Conservation (phyloP, 176 grass and related monocot species). For the Lolium rigidum region DNA sequence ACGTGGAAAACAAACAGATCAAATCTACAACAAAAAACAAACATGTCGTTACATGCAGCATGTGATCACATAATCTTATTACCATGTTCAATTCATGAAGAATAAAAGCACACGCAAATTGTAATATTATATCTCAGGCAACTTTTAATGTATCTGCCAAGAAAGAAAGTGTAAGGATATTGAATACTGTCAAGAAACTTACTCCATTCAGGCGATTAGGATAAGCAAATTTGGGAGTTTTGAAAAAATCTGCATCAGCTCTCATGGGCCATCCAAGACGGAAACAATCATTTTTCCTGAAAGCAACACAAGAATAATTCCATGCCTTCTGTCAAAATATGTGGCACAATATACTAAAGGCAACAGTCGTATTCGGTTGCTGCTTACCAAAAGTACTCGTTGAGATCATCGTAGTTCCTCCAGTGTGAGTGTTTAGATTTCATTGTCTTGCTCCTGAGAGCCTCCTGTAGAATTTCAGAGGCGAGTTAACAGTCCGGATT, state of each 20-base stretch:
- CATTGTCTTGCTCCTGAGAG: slow-evolving; percentile 75
- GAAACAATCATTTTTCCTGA: slow-evolving; percentile 94
- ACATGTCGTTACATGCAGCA: neutral
- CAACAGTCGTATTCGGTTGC: neutral
- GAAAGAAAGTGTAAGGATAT: slow-evolving; percentile 10
- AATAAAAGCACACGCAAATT: neutral
- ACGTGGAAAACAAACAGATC: slow-evolving; percentile 28
- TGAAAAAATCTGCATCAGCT: slow-evolving; percentile 92
- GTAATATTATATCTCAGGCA: neutral
- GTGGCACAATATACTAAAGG: slow-evolving; percentile 14
- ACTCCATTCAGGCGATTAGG: slow-evolving; percentile 53
- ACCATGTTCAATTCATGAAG: slow-evolving; percentile 2
- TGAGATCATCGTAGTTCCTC: slow-evolving; percentile 99
- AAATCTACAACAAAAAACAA: slow-evolving; percentile 16
- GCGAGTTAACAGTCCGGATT: neutral
- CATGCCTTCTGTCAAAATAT: slow-evolving; percentile 2
- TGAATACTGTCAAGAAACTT: slow-evolving; percentile 37
- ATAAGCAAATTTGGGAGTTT: slow-evolving; percentile 48
- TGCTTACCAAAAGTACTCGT: slow-evolving; percentile 92
- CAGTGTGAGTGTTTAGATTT: slow-evolving; percentile 97
- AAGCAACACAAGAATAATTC: slow-evolving; percentile 43
- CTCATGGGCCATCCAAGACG: slow-evolving; percentile 98
- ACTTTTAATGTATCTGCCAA: neutral
- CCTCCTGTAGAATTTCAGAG: slow-evolving; percentile 67
- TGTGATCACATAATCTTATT: neutral